Evolutionary conservation across 345 rosid species (phyloP).

Genomic region (Murraya paniculata): DNA sequence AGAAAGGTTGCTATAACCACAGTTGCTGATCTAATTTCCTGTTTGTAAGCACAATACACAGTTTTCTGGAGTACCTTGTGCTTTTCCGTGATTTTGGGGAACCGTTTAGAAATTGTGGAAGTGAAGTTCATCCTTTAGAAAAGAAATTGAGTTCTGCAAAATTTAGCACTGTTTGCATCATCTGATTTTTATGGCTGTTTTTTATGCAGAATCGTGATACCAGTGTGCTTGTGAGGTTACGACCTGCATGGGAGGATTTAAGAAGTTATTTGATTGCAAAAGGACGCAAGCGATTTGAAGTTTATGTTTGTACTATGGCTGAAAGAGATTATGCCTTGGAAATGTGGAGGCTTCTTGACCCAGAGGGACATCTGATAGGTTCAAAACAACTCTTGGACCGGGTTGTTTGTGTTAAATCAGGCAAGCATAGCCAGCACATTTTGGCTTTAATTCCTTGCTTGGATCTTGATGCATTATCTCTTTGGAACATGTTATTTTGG

Average conservation of each 20-base stretch:
- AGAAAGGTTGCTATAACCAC: not conserved
- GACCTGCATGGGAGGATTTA: constrained; percentile 98
- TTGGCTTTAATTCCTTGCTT: constrained; percentile 4
- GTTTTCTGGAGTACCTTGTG: not conserved
- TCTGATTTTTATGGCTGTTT: constrained; percentile 16
- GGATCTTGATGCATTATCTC: not conserved
- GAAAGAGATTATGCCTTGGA: constrained; percentile 99
- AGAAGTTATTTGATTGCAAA: constrained; percentile 91
- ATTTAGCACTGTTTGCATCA: not conserved
- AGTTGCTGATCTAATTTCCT: not conserved
- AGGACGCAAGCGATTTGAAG: constrained; percentile 95
- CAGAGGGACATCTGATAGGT: constrained; percentile 71
- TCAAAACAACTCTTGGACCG: constrained; percentile 75
- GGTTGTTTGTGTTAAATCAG: constrained; percentile 92
- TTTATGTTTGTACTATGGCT: constrained; percentile 99
- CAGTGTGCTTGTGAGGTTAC: constrained; percentile 97
- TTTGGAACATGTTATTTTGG: not conserved
- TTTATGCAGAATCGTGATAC: constrained; percentile 85
- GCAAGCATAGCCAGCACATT: constrained; percentile 32
- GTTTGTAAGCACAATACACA: not conserved
- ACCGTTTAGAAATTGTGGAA: too few species aligned
- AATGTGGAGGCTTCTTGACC: constrained; percentile 99
- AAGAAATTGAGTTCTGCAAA: not conserved
- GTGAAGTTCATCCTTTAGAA: too few species aligned
- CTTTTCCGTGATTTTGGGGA: not conserved